Base-by-base conservation (phyloP, 1,284 basidiomycete species). In the Austroboletus novae-zelandiae region DNA sequence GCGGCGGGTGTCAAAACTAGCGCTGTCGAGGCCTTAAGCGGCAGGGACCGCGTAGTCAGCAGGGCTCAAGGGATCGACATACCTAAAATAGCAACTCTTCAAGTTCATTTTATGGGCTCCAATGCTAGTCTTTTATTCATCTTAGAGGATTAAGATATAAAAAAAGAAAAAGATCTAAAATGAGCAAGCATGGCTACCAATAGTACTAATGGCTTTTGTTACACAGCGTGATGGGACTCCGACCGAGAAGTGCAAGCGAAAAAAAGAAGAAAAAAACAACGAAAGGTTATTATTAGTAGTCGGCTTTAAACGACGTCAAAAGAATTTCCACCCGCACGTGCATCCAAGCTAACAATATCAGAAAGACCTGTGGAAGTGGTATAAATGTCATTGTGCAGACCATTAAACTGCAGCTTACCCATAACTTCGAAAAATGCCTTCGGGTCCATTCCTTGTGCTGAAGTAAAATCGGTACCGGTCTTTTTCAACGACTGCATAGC, bases 391-490 rank as follows among this genome's bases (percentile, higher is more conserved):
- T 27, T 2, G 0, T 13, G 29, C n/a, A 13, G 4, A 9, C 25
- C 11, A 1, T 25, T 20, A 10, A 39, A 34, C 7, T 5, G 27
- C 32, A 14, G 58, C 72, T 14, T 57, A 74, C 75, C 85, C 83
- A 88, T 86, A 48, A 86, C 81, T 61, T 84, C 79, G 66, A 89
- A 88, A 75, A 89, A 88, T 48, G 77, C 74, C 61, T 83, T 84
- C 20, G 86, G 86, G 58, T 86, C 85, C 86, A 89, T 89, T 15
- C 86, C 85, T 66, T 81, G 75, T 0, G 85, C 82, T 23, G 81
- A 80, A 17, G 69, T 58, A 61, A 81, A 84, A 64, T 89, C 86
- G 9, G 86, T 88, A 27, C 86, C 86, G 2, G 85, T 88, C 73
- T 86, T 85, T 73, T 81, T 87, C 35, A 89, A 69, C 3, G 81